A percentile compares a stretch with the other conserved stretches of the same genome.
Evolutionary conservation across 345 rosid genomes (phyloP).

Genomic region (Corymbia maculata): DNA sequence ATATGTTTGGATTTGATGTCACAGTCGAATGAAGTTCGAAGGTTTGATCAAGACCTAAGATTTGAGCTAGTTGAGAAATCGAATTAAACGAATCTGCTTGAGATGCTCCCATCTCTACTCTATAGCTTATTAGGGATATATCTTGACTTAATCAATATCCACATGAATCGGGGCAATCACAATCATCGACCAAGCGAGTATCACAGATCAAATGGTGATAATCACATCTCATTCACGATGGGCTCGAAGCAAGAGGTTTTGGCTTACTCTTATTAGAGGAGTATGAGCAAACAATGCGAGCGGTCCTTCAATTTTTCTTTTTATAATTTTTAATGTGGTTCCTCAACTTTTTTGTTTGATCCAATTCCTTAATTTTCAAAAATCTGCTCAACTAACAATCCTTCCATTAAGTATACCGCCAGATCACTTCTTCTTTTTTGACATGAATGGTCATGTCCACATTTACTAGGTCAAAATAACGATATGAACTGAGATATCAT

Average conservation of each 20-base stretch:
- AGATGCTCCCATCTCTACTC: not conserved
- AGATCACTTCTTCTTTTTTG: not conserved
- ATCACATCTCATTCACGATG: not conserved
- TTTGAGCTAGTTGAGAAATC: not conserved
- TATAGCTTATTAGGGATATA: not conserved
- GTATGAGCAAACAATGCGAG: not conserved
- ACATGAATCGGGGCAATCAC: not conserved
- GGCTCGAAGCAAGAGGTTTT: not conserved
- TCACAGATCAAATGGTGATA: not conserved
- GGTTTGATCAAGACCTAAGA: not conserved
- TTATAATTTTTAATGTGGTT: not conserved
- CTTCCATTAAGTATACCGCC: not conserved
- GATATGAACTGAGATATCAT: not conserved
- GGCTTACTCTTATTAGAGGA: not conserved
- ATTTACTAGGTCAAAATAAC: not conserved
- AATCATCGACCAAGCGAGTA: not conserved
- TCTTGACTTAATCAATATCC: not conserved
- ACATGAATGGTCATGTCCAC: fast-evolving
- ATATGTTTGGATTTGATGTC: not conserved
- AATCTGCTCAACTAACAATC: not conserved
- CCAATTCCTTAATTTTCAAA: not conserved
- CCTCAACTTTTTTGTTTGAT: not conserved
- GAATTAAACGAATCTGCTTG: not conserved
- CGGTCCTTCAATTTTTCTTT: not conserved
- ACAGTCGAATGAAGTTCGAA: not conserved